Conservation (phyloP, 176 grass and related monocot genomes). For the Avena eriantha region DNA sequence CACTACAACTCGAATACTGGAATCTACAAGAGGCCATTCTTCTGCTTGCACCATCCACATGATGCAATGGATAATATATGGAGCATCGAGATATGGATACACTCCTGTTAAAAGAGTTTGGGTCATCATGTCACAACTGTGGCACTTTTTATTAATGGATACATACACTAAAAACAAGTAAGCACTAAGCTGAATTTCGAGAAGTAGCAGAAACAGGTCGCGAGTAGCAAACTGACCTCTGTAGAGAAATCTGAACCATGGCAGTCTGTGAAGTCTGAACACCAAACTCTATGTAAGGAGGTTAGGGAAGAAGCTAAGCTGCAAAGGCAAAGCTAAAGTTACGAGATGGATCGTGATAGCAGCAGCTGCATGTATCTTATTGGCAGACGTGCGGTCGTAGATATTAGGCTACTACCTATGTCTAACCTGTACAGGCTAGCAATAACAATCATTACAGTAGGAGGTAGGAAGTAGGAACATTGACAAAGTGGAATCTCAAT, state of each 20-base stretch:
- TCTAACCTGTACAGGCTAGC: constrained; percentile 32
- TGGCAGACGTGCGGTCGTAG: constrained; percentile 3
- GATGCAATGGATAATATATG: constrained; percentile 14
- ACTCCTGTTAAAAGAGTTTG: constrained; percentile 39
- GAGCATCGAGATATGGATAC: constrained; percentile 27
- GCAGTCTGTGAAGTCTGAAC: constrained; percentile 31
- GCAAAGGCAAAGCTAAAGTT: constrained; percentile 20
- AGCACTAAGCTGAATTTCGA: constrained; percentile 36
- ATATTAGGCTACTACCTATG: constrained; percentile 33
- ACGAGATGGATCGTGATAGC: constrained; percentile 15
- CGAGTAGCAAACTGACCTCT: constrained; percentile 49
- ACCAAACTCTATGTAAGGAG: constrained; percentile 15
- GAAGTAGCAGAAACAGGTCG: neutral
- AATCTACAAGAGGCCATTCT: constrained; percentile 44
- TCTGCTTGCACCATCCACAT: constrained; percentile 29
- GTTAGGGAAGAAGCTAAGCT: neutral
- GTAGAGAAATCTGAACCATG: constrained; percentile 43
- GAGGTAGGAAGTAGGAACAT: constrained; percentile 1
- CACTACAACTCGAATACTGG: constrained; percentile 37
- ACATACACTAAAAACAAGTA: constrained; percentile 25
- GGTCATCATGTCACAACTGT: constrained; percentile 14
- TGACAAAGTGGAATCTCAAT: constrained; percentile 51
- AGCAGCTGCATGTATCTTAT: constrained; percentile 22
- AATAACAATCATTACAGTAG: constrained; percentile 34
- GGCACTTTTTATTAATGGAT: neutral